A percentile compares a stretch with the other conserved stretches of the same genome.
Conservation (phyloP, 805 yeast species). For the Ogataea degrootiae region DNA sequence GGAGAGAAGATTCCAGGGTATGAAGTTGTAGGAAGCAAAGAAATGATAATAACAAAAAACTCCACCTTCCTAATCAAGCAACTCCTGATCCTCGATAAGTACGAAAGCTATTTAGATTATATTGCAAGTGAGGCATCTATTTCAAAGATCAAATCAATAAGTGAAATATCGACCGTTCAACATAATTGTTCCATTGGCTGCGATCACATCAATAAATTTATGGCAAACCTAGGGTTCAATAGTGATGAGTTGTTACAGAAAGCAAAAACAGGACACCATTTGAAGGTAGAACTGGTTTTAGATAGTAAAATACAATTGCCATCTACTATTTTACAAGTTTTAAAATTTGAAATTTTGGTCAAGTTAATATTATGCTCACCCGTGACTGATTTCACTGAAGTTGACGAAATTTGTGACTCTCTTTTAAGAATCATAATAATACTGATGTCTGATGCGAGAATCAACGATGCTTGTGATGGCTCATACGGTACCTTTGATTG, state of each 20-base stretch:
- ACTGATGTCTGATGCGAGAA: conserved; percentile 11
- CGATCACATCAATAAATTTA: not conserved
- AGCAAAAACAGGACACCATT: not conserved
- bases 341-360: conserved; percentile 9
- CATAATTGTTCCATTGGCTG: not conserved
- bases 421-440: not conserved
- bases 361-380: conserved; percentile 1
- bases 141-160: not conserved
- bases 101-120: conserved; percentile 1
- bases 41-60: conserved; percentile 1
- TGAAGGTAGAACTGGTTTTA: conserved; percentile 1
- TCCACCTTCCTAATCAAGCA: not conserved
- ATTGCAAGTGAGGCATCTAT: conserved; percentile 1
- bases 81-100: not conserved
- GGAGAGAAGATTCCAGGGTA: not conserved
- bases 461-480: conserved; percentile 9
- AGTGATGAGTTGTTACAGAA: not conserved
- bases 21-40: conserved; percentile 1
- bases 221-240: conserved; percentile 7
- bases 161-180: not conserved
- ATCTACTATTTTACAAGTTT: conserved; percentile 7
- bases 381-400: no score
- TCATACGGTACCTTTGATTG: conserved; percentile 4
- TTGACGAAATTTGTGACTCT: not conserved
- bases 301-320: conserved; percentile 9